Percentiles rank a stretch among this genome's conserved stretches.
These are phyloP conservation scores for Capsicum chinense DNA, from an alignment of 257 asterid species.

Conservation along the genomic window DNA sequence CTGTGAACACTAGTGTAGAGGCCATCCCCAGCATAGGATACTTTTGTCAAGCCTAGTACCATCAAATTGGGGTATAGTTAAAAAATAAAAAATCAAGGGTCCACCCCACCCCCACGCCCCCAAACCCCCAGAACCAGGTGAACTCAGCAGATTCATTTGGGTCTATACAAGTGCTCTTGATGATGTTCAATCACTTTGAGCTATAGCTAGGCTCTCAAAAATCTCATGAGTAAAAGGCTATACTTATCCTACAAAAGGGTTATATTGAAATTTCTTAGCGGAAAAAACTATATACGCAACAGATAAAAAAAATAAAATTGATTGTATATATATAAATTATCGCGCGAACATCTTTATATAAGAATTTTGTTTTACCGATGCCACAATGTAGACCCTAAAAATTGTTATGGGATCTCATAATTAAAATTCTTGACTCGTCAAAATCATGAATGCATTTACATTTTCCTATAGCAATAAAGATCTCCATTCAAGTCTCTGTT, in stretches of 20 bases:
- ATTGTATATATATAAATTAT: too few species aligned
- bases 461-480: too few species aligned
- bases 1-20: background rate
- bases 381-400: background rate
- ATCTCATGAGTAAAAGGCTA: background rate
- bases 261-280: background rate
- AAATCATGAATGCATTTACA: too few species aligned
- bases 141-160: constrained; percentile 10
- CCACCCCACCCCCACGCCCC: background rate
- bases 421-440: background rate
- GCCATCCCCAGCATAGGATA: constrained; percentile 32
- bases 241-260: background rate
- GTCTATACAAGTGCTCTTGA: background rate
- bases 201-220: background rate
- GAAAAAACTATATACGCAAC: too few species aligned
- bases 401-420: background rate
- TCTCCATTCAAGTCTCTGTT: background rate
- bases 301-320: too few species aligned
- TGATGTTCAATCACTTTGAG: constrained; percentile 1
- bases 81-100: background rate
- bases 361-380: background rate
- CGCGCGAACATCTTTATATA: too few species aligned
- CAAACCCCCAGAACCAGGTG: background rate
- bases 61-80: background rate
- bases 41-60: constrained; percentile 20